Evolutionary conservation across 2,329 filamentous ascomycete species (phyloP).

Genomic region (Xylariaceae sp.): DNA sequence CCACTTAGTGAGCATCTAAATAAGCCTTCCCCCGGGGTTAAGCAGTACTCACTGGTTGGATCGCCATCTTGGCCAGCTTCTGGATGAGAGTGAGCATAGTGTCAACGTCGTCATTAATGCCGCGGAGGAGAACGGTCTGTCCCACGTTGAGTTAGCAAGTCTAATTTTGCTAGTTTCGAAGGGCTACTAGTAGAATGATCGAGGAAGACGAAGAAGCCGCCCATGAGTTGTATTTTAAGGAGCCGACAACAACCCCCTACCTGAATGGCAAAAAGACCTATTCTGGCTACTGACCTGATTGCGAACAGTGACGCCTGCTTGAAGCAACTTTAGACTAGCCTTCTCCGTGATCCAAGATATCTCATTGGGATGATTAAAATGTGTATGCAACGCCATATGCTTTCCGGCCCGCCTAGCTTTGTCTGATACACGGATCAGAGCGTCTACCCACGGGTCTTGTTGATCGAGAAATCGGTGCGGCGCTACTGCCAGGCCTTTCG

Average conservation of each 20-base stretch:
- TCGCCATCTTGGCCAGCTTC: constrained; percentile 56
- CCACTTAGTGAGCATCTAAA: constrained; percentile 4
- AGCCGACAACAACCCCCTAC: not conserved
- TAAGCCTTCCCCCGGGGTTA: not conserved
- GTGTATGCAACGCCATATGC: constrained; percentile 64
- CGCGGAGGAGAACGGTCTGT: constrained; percentile 56
- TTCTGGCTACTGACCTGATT: constrained; percentile 47
- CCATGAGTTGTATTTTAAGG: not conserved
- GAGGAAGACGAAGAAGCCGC: not conserved
- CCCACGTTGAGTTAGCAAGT: not conserved
- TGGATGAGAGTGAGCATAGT: constrained; percentile 59
- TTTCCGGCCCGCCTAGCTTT: constrained; percentile 57
- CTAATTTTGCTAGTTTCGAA: not conserved
- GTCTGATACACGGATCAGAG: constrained; percentile 54
- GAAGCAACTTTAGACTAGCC: constrained; percentile 54
- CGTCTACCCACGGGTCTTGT: constrained; percentile 55
- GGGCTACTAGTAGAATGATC: not conserved
- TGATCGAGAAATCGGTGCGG: constrained; percentile 58
- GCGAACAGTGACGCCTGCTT: constrained; percentile 56
- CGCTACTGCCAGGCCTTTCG: constrained; percentile 63
- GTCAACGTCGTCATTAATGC: constrained; percentile 58
- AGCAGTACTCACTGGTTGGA: constrained; percentile 52
- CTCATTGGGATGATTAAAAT: constrained; percentile 66
- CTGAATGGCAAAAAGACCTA: not conserved
- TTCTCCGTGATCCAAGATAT: constrained; percentile 61